phyloP scores from a whole-genome alignment of 2,329 filamentous ascomycete species.

The Geosmithia putterillii region DNA sequence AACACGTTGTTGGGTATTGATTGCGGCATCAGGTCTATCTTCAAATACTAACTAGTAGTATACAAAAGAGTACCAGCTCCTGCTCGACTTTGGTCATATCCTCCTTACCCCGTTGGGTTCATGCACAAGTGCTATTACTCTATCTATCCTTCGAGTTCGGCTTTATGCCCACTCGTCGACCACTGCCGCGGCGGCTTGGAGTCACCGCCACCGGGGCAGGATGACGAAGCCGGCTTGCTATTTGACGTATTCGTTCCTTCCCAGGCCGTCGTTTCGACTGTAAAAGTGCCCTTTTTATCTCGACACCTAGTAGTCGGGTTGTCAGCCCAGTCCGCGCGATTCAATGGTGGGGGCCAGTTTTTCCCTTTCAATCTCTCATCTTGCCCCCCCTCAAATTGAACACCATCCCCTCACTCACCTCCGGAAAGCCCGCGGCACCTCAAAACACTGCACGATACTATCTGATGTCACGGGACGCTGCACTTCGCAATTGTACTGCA shows the following conservation, averaged over 20 bases:
- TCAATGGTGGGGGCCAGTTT: not conserved
- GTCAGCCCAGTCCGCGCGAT: not conserved
- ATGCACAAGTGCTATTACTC: not conserved
- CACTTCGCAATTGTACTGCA: conserved; percentile 50
- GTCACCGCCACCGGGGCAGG: not conserved
- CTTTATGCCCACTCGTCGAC: conserved; percentile 21
- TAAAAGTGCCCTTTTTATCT: conserved; percentile 44
- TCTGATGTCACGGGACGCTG: conserved; percentile 29
- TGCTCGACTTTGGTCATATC: not conserved
- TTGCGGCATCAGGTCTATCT: no score
- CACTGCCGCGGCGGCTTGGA: conserved; percentile 6
- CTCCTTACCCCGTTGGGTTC: not conserved
- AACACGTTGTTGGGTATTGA: no score
- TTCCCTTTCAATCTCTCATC: not conserved
- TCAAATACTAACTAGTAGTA: not conserved
- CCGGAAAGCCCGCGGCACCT: conserved; percentile 47
- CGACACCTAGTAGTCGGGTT: conserved; percentile 32
- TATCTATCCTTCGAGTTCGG: conserved; percentile 13
- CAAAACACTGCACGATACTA: conserved; percentile 40
- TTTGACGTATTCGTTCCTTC: conserved; percentile 22
- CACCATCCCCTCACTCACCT: conserved; percentile 29
- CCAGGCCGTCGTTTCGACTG: conserved; percentile 53
- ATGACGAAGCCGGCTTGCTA: not conserved
- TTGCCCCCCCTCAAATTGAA: not conserved
- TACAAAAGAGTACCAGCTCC: not conserved